Base-by-base conservation (phyloP, 108 stramenopile species). In the Nitzschia sp. region DNA sequence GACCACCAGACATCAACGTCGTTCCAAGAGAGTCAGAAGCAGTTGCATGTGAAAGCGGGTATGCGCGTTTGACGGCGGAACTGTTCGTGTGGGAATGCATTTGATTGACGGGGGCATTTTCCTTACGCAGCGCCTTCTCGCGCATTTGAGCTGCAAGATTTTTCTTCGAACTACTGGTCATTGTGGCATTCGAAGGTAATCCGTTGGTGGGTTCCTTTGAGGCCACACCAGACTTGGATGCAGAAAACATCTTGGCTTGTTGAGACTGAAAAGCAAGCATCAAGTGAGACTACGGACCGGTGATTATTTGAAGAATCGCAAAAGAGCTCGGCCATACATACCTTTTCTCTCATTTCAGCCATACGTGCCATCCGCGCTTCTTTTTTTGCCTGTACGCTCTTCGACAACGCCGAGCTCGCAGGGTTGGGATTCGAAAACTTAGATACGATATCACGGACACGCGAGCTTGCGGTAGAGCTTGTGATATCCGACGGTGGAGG, bases 141-240 rank as follows among this genome's bases (percentile, higher is more conserved):
- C 88, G 80, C 86, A 92, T 87, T 72, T 87, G 76, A 0, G 86
- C 82, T 1, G 79, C 73, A 41, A 84, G 77, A 36, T 68, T 67
- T 25, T 73, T 81, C 71, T 73, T 72, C 36, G 57, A 62, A 29
- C 13, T 35, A 21, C 48, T 60, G 22, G 58, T 66, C 27, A 41
- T 41, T 45, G 59, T 80, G 44, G 77, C 66, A 25, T 73, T 73
- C 52, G 56, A 61, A 1, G 79, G 38, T 30, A 80, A 47, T 17
- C 33, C 56, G 50, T 30, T 38, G n/a, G 59, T 23, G 23, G 29
- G 55, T 25, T 60, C 67, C 30, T 66, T 73, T 2, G 78, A 35
- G 2, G 71, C 67, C 38, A 73, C 63, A 33, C 25, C 63, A 9
- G 57, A 54, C 55, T 78, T 69, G 1, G 77, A 53, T 36, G 77